phyloP scores from a whole-genome alignment of 768 basidiomycete genomes.

The Coprinellus aureogranulatus region DNA sequence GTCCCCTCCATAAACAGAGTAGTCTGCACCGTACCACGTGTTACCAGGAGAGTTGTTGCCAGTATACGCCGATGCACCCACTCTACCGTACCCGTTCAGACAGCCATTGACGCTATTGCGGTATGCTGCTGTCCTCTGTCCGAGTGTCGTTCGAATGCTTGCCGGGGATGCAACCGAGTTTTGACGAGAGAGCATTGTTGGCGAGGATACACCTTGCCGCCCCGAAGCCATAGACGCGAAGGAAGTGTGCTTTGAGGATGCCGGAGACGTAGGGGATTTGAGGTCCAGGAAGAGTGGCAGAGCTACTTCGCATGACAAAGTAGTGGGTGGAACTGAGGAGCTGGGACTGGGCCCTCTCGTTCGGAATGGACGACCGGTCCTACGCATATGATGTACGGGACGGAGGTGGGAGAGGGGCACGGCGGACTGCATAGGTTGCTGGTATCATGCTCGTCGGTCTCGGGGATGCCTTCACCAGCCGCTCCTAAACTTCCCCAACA shows the following conservation, averaged over 20 bases:
- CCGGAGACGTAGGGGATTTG: neutral
- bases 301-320: constrained; percentile 1
- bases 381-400: constrained; percentile 36
- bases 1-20: neutral
- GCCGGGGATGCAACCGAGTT: neutral
- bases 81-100: neutral
- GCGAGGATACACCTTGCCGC: neutral
- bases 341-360: constrained; percentile 49
- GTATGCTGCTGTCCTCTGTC: neutral
- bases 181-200: neutral
- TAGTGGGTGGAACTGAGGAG: constrained; percentile 28
- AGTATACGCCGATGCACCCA: neutral
- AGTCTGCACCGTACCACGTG: neutral
- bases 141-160: neutral
- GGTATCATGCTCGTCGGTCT: constrained; percentile 31
- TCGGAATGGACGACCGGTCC: constrained; percentile 63
- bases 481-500: too few species aligned
- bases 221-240: neutral
- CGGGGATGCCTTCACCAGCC: constrained; percentile 30
- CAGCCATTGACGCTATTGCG: neutral
- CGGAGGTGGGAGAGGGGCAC: constrained; percentile 42
- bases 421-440: constrained; percentile 37
- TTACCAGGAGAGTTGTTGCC: neutral
- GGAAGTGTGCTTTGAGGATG: neutral
- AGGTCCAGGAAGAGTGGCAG: constrained; percentile 4